Evolutionary conservation across 371 early-diverging fungal species (phyloP).

Genomic region (Apophysomyces sp.): DNA sequence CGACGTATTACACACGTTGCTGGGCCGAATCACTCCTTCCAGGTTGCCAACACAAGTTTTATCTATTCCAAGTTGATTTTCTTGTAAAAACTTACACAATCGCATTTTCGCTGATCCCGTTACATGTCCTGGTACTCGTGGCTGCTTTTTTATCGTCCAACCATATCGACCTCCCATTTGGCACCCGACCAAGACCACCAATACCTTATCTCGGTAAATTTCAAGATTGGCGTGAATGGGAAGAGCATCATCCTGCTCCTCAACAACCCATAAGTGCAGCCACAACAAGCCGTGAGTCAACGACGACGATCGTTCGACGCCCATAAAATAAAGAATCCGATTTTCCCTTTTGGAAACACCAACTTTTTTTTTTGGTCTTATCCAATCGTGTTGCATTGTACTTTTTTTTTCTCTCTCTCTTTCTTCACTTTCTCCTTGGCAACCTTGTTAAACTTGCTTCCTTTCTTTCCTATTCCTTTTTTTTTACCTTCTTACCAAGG

Average conservation of each 20-base stretch:
- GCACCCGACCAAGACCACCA: constrained; percentile 11
- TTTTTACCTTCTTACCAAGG: constrained; percentile 1
- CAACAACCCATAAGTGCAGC: neutral
- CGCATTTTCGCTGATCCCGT: constrained; percentile 20
- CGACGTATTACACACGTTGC: constrained; percentile 21
- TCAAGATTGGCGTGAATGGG: constrained; percentile 16
- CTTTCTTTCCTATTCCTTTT: constrained; percentile 8
- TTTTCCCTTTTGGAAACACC: neutral
- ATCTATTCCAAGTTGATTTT: constrained; percentile 20
- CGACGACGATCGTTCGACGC: neutral
- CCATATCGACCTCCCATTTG: constrained; percentile 21
- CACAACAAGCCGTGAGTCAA: neutral
- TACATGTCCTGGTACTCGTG: constrained; percentile 22
- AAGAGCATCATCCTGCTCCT: neutral
- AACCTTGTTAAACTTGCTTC: neutral
- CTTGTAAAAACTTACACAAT: constrained; percentile 16
- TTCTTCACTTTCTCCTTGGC: constrained; percentile 5
- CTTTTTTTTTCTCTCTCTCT: neutral
- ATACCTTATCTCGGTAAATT: constrained; percentile 20
- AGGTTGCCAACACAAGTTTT: constrained; percentile 33
- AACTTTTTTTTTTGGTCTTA: neutral
- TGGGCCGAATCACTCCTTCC: constrained; percentile 29
- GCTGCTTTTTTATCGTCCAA: constrained; percentile 21
- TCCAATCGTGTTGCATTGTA: neutral
- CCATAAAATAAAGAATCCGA: neutral